These are phyloP conservation scores for Protostelium mycophagum DNA, from an alignment of 78 protist genomes.

Conservation along the genomic window DNA sequence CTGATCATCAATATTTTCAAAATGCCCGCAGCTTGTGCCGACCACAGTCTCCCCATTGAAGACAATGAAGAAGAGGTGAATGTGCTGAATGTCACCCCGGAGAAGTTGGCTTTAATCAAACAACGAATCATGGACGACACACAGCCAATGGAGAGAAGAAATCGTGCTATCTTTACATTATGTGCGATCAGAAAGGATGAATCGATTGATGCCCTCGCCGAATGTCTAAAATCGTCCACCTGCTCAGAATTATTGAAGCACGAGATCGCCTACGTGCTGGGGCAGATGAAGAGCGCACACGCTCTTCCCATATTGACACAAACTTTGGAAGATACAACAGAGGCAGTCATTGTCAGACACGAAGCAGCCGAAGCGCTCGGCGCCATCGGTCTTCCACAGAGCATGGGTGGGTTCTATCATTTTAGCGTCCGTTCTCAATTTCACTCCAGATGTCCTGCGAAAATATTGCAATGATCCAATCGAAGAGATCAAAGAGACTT, in stretches of 20 bases:
- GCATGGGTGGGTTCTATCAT: background rate
- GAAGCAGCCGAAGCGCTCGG: conserved; percentile 86
- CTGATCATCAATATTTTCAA: no score
- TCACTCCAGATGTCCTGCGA: conserved; percentile 9
- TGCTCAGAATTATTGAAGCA: conserved; percentile 61
- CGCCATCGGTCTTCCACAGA: conserved; percentile 44
- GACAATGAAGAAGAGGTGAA: no score
- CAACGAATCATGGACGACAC: conserved; percentile 7
- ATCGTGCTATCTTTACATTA: background rate
- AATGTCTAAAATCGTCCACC: conserved; percentile 13
- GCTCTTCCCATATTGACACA: conserved; percentile 18
- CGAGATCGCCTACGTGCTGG: conserved; percentile 81
- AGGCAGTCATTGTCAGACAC: conserved; percentile 76
- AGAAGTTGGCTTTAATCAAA: background rate
- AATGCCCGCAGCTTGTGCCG: no score
- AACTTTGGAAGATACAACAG: conserved; percentile 22
- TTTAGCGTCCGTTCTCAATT: background rate
- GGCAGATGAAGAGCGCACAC: conserved; percentile 59
- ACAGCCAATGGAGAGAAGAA: background rate
- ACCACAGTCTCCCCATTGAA: no score
- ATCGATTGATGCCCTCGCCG: conserved; percentile 39
- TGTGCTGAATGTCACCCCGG: no score
- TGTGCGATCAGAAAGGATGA: background rate
- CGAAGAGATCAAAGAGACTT: conserved; percentile 52
- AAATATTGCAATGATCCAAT: conserved; percentile 11